Evolutionary conservation across 2,329 filamentous ascomycete genomes (phyloP).

Genomic region (Macrophomina tecta): DNA sequence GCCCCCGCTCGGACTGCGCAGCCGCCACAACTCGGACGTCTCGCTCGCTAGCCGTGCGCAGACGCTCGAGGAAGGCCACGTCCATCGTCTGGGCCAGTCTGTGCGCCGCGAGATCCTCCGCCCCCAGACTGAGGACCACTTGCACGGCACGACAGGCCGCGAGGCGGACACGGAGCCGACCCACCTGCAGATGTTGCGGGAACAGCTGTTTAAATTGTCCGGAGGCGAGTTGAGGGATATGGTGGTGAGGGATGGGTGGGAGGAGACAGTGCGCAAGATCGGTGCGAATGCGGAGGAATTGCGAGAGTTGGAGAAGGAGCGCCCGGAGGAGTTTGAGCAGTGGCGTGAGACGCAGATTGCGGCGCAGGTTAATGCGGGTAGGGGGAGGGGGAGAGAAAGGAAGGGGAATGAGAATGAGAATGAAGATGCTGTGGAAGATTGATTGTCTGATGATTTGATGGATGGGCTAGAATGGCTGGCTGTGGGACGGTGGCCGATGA

Average conservation of each 20-base stretch:
- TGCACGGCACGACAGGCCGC: conserved; percentile 35
- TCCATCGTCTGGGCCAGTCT: conserved; percentile 71
- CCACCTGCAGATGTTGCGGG: conserved; percentile 56
- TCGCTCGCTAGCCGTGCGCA: conserved; percentile 69
- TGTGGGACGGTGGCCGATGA: background rate
- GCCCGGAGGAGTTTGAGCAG: conserved; percentile 39
- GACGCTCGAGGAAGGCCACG: conserved; percentile 71
- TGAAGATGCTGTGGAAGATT: background rate
- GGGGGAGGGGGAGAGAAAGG: background rate
- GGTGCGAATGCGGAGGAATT: conserved; percentile 71
- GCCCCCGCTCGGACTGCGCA: conserved; percentile 52
- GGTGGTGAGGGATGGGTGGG: conserved; percentile 58
- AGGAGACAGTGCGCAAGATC: conserved; percentile 67
- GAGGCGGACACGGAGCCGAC: conserved; percentile 45
- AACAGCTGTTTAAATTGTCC: conserved; percentile 67
- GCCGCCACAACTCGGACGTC: conserved; percentile 69
- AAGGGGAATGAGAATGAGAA: background rate
- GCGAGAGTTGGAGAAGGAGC: conserved; percentile 60
- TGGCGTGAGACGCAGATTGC: conserved; percentile 47
- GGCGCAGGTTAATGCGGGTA: conserved; percentile 40
- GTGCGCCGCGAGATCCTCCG: conserved; percentile 68
- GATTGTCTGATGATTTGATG: background rate
- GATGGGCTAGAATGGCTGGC: background rate
- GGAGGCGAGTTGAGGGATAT: conserved; percentile 60
- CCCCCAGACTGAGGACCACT: conserved; percentile 40